Percentiles rank a stretch among this genome's conserved stretches.
Evolutionary conservation across 1,284 basidiomycete species (phyloP).

Genomic region (Inonotus obliquus): DNA sequence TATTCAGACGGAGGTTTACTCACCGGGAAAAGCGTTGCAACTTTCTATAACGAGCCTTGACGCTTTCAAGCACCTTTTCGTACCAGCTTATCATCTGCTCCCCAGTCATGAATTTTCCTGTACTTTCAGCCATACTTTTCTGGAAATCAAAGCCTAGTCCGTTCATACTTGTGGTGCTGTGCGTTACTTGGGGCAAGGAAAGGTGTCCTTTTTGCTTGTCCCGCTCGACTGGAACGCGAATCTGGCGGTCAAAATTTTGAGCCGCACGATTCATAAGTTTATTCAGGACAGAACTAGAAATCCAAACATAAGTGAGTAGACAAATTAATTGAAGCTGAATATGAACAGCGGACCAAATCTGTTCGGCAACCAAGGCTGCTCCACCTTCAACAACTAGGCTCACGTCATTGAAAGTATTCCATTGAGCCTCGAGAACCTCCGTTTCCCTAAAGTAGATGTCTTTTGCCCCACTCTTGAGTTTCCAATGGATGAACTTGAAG

Average conservation of each 20-base stretch:
- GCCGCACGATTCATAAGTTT: slow-evolving; percentile 87
- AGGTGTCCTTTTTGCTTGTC: slow-evolving; percentile 17
- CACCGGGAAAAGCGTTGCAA: slow-evolving; percentile 90
- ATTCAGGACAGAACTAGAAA: slow-evolving; percentile 74
- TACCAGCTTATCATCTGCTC: slow-evolving; percentile 89
- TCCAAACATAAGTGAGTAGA: slow-evolving; percentile 7
- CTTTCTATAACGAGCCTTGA: slow-evolving; percentile 90
- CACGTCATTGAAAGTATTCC: slow-evolving; percentile 93
- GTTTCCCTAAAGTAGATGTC: slow-evolving; percentile 97
- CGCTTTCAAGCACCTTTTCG: slow-evolving; percentile 89
- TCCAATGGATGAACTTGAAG: slow-evolving; percentile 94
- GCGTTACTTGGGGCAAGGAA: background rate
- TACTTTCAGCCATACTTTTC: slow-evolving; percentile 10
- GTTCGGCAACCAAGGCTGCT: slow-evolving; percentile 89
- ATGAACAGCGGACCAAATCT: slow-evolving; percentile 67
- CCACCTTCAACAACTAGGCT: slow-evolving; percentile 87
- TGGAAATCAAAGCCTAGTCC: slow-evolving; percentile 16
- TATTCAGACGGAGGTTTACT: slow-evolving; percentile 19
- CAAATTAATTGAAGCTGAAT: background rate
- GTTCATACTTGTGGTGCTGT: slow-evolving; percentile 11
- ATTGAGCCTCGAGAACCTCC: slow-evolving; percentile 94
- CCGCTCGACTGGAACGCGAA: slow-evolving; percentile 64
- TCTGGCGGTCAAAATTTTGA: slow-evolving; percentile 92
- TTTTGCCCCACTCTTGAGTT: slow-evolving; percentile 89
- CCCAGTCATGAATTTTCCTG: slow-evolving; percentile 54